Percentiles rank a stretch among this genome's conserved stretches.
Evolutionary conservation across 2,329 filamentous ascomycete genomes (phyloP).

Genomic region (Epichloe aotearoae): DNA sequence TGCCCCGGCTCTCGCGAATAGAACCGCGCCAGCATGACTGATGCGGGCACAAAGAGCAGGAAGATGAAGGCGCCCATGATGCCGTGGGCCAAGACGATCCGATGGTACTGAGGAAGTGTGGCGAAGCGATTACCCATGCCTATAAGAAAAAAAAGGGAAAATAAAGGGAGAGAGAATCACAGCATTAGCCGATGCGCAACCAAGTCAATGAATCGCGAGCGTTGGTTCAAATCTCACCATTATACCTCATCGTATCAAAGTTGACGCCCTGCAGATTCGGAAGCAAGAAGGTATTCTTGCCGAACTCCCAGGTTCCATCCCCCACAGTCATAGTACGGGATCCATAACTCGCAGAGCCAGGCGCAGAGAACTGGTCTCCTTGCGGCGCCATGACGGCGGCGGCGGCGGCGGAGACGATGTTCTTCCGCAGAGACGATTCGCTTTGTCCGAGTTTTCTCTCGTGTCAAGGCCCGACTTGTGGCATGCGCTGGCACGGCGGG

Average conservation of each 20-base stretch:
- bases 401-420: conserved; percentile 10
- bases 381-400: conserved; percentile 45
- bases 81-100: conserved; percentile 56
- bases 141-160: conserved; percentile 19
- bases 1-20: conserved; percentile 47
- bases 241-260: conserved; percentile 73
- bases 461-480: background rate
- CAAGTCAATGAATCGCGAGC: no score
- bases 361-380: conserved; percentile 47
- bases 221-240: conserved; percentile 39
- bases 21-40: conserved; percentile 64
- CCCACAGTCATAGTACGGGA: conserved; percentile 62
- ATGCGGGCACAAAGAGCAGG: conserved; percentile 56
- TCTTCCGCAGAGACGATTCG: background rate
- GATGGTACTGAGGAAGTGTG: conserved; percentile 55
- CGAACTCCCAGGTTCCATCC: conserved; percentile 73
- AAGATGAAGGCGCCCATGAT: conserved; percentile 62
- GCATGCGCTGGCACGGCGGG: background rate
- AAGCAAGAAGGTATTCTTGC: conserved; percentile 63
- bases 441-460: background rate
- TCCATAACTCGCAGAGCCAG: conserved; percentile 60
- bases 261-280: conserved; percentile 66
- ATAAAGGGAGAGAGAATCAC: background rate
- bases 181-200: background rate
- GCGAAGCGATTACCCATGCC: conserved; percentile 75